Base-by-base conservation (phyloP, 495 filamentous ascomycete genomes). In the Achaetomiella virescens region DNA sequence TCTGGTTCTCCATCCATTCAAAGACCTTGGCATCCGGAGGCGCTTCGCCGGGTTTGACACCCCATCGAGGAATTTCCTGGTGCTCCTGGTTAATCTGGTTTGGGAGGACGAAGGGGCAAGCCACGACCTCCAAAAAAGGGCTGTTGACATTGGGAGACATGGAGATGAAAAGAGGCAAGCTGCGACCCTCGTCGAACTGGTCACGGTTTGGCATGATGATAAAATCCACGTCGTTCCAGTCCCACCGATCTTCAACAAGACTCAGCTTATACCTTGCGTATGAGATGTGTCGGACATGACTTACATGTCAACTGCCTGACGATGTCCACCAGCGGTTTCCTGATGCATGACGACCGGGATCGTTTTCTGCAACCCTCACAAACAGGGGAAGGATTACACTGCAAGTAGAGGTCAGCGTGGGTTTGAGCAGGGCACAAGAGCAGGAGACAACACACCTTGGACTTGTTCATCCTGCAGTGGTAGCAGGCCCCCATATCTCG, bases 391-490 rank as follows among this genome's bases (percentile, higher is more conserved):
- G 47, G n/a, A 36, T 24, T 12, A 17, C 58, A 61, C 58, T 61
- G 48, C 3, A 9, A 47, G 12, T 1, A 6, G 27, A 2, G 42
- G 47, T 58, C 42, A 58, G 60, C 24, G 55, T 12, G 25, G 8
- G 2, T 24, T 20, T 11, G 17, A 14, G 37, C 10, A 4, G 8
- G 27, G 9, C n/a, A 3, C 11, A 22, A 29, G 36, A 41, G 14
- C 3, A 9, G n/a, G 14, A 9, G 11, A 15, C 6, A 21, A 44
- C 60, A 29, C 46, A 58, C 63, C 17, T 18, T 31, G 33, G 33
- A 33, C 38, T 51, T 61, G 22, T 42, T 44, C 37, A 62, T 62
- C 42, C 22, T 54, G 42, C 65, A 67, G 20, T 38, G 54, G 22
- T 40, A 51, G 21, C 65, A 67, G 1, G 65, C 54, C 2, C 51